A percentile compares a stretch with the other conserved stretches of the same genome.
These are phyloP conservation scores for Pseudogymnoascus sp. DNA, from an alignment of 2,329 filamentous ascomycete genomes.

Conservation along the genomic window DNA sequence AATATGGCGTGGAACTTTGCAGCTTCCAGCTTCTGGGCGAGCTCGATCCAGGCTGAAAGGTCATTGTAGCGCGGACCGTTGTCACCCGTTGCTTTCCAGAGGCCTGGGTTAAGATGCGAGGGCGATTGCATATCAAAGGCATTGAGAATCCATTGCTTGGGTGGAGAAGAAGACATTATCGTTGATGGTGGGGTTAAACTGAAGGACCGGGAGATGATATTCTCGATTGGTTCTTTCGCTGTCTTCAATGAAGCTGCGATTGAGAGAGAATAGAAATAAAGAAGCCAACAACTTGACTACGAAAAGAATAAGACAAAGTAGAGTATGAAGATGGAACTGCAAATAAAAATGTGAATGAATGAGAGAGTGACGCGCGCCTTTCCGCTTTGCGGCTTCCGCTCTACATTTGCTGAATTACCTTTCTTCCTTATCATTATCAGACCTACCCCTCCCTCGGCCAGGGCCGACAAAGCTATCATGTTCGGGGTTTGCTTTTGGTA, in stretches of 20 bases:
- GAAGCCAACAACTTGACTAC: neutral
- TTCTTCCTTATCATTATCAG: neutral
- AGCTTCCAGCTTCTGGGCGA: conserved; percentile 51
- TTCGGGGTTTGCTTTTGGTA: neutral
- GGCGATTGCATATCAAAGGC: conserved; percentile 42
- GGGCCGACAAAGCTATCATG: neutral
- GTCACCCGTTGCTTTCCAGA: conserved; percentile 59
- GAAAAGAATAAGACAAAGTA: neutral
- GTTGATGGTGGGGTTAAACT: neutral
- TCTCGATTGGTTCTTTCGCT: neutral
- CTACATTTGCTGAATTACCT: neutral
- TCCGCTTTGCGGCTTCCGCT: neutral
- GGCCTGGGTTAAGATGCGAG: conserved; percentile 46
- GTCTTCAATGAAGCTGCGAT: neutral
- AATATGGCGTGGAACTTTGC: conserved; percentile 60
- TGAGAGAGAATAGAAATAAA: neutral
- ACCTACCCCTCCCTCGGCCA: neutral
- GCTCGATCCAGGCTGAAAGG: conserved; percentile 50
- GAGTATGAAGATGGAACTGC: neutral
- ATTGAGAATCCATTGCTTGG: conserved; percentile 42
- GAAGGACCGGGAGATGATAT: neutral
- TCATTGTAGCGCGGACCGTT: conserved; percentile 54
- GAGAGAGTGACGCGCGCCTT: neutral
- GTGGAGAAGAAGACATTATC: conserved; percentile 10
- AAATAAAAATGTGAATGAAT: neutral